Evolutionary conservation across 2,329 filamentous ascomycete species (phyloP).

Genomic region (Ophiostoma quercus): DNA sequence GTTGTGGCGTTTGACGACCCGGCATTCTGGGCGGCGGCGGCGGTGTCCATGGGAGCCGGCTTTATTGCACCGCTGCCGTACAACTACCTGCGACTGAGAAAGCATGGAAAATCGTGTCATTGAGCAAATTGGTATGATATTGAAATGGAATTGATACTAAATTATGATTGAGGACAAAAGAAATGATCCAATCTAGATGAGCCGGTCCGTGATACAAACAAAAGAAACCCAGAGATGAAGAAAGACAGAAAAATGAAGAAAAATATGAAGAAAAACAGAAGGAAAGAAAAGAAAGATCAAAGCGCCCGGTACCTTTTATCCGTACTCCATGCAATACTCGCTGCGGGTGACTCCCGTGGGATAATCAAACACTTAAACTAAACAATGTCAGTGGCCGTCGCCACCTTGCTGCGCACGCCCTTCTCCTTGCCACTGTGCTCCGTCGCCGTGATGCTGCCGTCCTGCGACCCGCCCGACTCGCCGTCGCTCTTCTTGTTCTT

Average conservation of each 20-base stretch:
- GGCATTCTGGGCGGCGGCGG: constrained; percentile 49
- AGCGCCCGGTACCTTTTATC: not conserved
- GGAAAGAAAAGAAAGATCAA: not conserved
- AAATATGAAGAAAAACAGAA: too few species aligned
- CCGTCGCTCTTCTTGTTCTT: not conserved
- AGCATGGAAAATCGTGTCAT: constrained; percentile 46
- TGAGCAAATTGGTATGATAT: constrained; percentile 28
- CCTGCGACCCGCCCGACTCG: not conserved
- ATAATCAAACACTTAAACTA: not conserved
- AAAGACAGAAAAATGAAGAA: not conserved
- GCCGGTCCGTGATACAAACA: not conserved
- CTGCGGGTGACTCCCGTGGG: not conserved
- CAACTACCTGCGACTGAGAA: constrained; percentile 47
- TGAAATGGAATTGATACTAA: not conserved
- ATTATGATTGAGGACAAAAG: not conserved
- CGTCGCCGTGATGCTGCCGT: constrained; percentile 1
- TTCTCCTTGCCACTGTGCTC: constrained; percentile 2
- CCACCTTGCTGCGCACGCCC: not conserved
- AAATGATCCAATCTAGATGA: not conserved
- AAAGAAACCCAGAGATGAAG: not conserved
- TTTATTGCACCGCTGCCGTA: constrained; percentile 50
- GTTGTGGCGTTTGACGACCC: constrained; percentile 43
- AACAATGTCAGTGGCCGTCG: constrained; percentile 2
- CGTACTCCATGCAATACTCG: constrained; percentile 11
- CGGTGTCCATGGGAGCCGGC: constrained; percentile 41